These are phyloP conservation scores for Exserohilum turcica DNA, from an alignment of 2,329 filamentous ascomycete genomes.

Conservation along the genomic window DNA sequence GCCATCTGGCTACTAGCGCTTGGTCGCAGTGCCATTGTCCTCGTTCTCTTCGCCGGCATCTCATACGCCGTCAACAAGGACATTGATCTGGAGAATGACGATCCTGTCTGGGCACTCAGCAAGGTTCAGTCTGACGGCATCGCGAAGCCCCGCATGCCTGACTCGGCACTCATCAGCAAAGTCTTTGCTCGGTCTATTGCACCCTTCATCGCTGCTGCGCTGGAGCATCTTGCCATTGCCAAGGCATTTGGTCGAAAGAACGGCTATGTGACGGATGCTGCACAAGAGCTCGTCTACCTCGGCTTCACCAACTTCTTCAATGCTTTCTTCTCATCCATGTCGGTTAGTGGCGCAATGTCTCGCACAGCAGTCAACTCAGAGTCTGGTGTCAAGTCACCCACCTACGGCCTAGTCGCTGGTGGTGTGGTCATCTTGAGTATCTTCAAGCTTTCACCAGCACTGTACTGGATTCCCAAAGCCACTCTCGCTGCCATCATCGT, in stretches of 20 bases:
- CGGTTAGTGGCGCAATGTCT: constrained; percentile 70
- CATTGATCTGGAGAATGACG: constrained; percentile 31
- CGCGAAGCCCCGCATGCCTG: constrained; percentile 56
- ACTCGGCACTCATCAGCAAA: constrained; percentile 56
- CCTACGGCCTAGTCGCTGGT: constrained; percentile 65
- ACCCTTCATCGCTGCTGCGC: constrained; percentile 64
- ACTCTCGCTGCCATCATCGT: constrained; percentile 70
- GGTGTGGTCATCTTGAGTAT: constrained; percentile 66
- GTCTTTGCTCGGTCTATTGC: constrained; percentile 62
- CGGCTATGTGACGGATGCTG: constrained; percentile 66
- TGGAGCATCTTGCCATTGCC: constrained; percentile 69
- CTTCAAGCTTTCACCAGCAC: constrained; percentile 63
- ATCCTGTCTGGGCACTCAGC: constrained; percentile 63
- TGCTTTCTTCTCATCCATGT: constrained; percentile 68
- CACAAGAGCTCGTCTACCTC: constrained; percentile 68
- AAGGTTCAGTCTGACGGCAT: constrained; percentile 64
- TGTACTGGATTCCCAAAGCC: constrained; percentile 72
- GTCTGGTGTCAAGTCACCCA: constrained; percentile 65
- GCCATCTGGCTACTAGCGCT: constrained; percentile 64
- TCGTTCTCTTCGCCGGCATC: constrained; percentile 67
- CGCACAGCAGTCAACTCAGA: constrained; percentile 70
- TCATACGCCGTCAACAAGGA: constrained; percentile 66
- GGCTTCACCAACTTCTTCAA: constrained; percentile 68
- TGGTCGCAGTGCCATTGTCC: constrained; percentile 64
- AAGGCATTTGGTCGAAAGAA: constrained; percentile 67